Conservation (phyloP, 2,329 filamentous ascomycete species). For the Pyrenophora seminiperda region DNA sequence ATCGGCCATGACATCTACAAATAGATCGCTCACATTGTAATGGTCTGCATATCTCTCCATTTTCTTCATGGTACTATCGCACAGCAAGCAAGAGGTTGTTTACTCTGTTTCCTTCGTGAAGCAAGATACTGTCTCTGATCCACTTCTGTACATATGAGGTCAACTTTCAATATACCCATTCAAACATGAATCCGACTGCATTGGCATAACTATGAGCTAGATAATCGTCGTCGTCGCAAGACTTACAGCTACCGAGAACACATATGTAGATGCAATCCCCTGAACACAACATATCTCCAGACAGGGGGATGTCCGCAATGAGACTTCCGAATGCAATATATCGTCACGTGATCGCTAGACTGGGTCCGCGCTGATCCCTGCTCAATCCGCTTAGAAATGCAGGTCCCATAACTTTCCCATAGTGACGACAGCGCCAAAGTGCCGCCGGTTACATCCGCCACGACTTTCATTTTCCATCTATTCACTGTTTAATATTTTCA, state of each 20-base stretch:
- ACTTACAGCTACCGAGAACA: too few species aligned
- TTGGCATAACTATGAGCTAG: neutral
- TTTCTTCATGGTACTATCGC: slow-evolving; percentile 8
- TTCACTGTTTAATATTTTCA: slow-evolving; percentile 24
- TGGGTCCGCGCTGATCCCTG: slow-evolving; percentile 13
- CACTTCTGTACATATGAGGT: slow-evolving; percentile 32
- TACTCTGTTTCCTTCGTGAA: slow-evolving; percentile 15
- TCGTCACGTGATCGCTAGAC: slow-evolving; percentile 11
- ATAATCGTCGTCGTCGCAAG: too few species aligned
- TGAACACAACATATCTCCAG: too few species aligned
- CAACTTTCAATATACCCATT: slow-evolving; percentile 29
- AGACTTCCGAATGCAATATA: too few species aligned
- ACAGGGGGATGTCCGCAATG: too few species aligned
- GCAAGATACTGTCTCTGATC: slow-evolving; percentile 17
- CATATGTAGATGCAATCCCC: too few species aligned
- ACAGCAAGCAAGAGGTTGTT: slow-evolving; percentile 22
- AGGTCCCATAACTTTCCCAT: slow-evolving; percentile 25
- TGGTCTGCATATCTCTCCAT: slow-evolving; percentile 1
- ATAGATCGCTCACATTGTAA: neutral
- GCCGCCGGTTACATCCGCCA: slow-evolving; percentile 19
- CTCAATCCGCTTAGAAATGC: slow-evolving; percentile 32
- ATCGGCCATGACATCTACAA: neutral
- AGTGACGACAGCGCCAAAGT: slow-evolving; percentile 18
- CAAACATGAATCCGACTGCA: neutral
- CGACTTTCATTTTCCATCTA: slow-evolving; percentile 23